phyloP scores from a whole-genome alignment of 305 asterid genomes.

The Fraxinus albicans region DNA sequence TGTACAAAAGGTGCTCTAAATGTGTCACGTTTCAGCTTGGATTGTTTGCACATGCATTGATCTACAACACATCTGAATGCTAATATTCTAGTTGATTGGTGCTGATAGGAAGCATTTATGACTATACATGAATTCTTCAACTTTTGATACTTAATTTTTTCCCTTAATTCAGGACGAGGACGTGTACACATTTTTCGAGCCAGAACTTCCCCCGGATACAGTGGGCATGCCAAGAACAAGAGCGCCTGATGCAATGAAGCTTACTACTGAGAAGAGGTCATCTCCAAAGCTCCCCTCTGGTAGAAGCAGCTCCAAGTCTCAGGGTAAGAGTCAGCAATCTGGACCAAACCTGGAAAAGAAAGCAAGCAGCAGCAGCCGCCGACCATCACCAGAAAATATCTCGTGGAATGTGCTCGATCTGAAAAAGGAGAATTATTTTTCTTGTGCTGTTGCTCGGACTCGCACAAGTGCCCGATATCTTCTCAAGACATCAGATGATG shows the following conservation, averaged over 20 bases:
- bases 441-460: slow-evolving; percentile 78
- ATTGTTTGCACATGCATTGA: not conserved
- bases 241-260: slow-evolving; percentile 42
- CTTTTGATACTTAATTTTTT: not conserved
- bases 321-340: slow-evolving; percentile 32
- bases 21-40: not conserved
- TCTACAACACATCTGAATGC: not conserved
- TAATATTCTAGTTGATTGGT: not conserved
- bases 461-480: slow-evolving; percentile 82
- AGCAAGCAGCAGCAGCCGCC: slow-evolving; percentile 27
- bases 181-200: slow-evolving; percentile 86
- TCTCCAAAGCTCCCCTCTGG: slow-evolving; percentile 46
- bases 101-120: not conserved
- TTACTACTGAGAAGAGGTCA: slow-evolving; percentile 39
- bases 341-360: slow-evolving; percentile 40
- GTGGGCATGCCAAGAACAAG: slow-evolving; percentile 54
- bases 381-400: slow-evolving; percentile 48
- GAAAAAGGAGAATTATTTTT: slow-evolving; percentile 88
- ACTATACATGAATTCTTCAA: not conserved
- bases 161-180: slow-evolving; percentile 74
- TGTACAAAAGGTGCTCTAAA: not conserved
- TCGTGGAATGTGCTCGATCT: slow-evolving; percentile 93
- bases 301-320: slow-evolving; percentile 47
- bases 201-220: slow-evolving; percentile 72
- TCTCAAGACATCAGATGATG: slow-evolving; percentile 62